These are phyloP conservation scores for Cryptococcus maquisensis DNA, from an alignment of 1,284 basidiomycete genomes.

Conservation along the genomic window DNA sequence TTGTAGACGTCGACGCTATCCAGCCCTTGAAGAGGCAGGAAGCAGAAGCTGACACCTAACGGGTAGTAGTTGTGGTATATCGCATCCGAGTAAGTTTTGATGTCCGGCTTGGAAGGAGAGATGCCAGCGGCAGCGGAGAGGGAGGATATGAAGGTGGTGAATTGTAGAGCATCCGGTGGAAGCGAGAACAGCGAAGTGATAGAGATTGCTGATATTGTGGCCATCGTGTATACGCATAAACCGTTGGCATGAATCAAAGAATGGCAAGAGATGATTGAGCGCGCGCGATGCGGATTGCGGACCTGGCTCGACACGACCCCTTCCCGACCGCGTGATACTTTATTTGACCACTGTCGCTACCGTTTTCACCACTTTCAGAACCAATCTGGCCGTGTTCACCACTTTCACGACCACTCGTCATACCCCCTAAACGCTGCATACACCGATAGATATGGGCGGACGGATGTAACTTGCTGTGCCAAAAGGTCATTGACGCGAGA, in stretches of 20 bases:
- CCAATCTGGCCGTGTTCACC: no score
- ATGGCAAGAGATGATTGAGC: conserved; percentile 8
- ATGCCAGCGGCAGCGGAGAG: conserved; percentile 7
- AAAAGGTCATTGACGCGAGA: no score
- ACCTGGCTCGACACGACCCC: neutral
- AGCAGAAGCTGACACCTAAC: conserved; percentile 70
- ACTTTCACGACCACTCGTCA: no score
- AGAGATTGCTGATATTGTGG: conserved; percentile 1
- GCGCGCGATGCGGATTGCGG: no score
- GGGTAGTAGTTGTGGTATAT: conserved; percentile 78
- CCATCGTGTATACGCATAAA: no score
- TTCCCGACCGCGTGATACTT: neutral
- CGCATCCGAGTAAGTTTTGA: conserved; percentile 73
- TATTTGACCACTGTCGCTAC: no score
- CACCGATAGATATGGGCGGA: no score
- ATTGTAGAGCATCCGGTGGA: conserved; percentile 5
- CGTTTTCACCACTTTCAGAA: no score
- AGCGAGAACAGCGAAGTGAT: conserved; percentile 12
- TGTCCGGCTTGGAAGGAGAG: conserved; percentile 51
- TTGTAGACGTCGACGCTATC: conserved; percentile 81
- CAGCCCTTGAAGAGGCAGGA: conserved; percentile 61
- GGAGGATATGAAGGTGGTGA: conserved; percentile 8
- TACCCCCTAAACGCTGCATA: no score
- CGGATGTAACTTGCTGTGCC: no score
- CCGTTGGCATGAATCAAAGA: conserved; percentile 1